Conservation (phyloP, 1,139 yeast genomes). For the Candida sanyaensis region DNA sequence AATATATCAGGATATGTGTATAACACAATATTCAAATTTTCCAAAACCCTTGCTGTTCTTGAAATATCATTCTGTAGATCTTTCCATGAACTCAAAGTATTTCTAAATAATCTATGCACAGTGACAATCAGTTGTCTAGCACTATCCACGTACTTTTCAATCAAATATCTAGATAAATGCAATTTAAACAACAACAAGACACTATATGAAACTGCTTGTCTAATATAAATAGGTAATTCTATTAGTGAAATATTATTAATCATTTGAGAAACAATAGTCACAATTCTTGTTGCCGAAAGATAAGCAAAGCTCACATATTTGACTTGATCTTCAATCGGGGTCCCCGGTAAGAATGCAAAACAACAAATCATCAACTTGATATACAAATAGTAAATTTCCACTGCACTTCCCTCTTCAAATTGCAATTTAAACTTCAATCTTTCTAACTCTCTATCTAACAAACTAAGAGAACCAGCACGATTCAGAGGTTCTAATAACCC, state of each 20-base stretch:
- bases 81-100: slow-evolving; percentile 89
- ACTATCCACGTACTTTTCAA: slow-evolving; percentile 80
- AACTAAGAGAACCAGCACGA: slow-evolving; percentile 76
- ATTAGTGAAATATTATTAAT: slow-evolving; percentile 67
- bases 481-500: slow-evolving; percentile 85
- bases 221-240: slow-evolving; percentile 82
- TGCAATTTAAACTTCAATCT: slow-evolving; percentile 63
- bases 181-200: slow-evolving; percentile 79
- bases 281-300: slow-evolving; percentile 75
- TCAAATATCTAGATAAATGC: slow-evolving; percentile 74
- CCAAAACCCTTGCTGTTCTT: slow-evolving; percentile 90
- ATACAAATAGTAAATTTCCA: slow-evolving; percentile 81
- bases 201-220: slow-evolving; percentile 83
- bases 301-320: slow-evolving; percentile 83
- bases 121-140: slow-evolving; percentile 94
- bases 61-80: slow-evolving; percentile 89
- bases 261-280: slow-evolving; percentile 74
- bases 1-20: slow-evolving; percentile 87
- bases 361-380: slow-evolving; percentile 82
- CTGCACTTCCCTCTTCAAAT: slow-evolving; percentile 60
- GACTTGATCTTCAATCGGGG: slow-evolving; percentile 86
- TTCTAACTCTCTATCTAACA: slow-evolving; percentile 77
- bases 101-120: slow-evolving; percentile 82
- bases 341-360: slow-evolving; percentile 89
- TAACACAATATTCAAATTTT: slow-evolving; percentile 82